Evolutionary conservation across 164 flowering plant genomes (phyloP).

Genomic region (Protea cynaroides): DNA sequence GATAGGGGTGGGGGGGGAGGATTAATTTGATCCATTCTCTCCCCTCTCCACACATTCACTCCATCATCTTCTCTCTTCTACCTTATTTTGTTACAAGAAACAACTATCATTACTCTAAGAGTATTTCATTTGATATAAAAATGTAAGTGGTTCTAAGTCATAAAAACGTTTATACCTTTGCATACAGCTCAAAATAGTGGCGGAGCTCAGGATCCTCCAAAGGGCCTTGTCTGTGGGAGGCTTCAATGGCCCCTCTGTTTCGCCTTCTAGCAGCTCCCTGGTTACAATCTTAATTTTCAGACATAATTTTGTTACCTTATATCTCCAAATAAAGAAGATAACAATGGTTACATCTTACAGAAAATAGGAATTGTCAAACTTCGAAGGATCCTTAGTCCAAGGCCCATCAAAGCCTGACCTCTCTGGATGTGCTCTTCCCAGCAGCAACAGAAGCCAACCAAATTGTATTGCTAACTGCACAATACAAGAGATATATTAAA

Average conservation of each 20-base stretch:
- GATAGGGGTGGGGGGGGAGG: no score
- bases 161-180: constrained; percentile 43
- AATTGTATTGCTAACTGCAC: neutral
- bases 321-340: no score
- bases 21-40: no score
- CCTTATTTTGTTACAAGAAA: no score
- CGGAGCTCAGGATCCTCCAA: constrained; percentile 63
- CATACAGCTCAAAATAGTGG: constrained; percentile 57
- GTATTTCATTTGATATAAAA: neutral
- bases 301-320: no score
- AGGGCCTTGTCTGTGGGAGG: constrained; percentile 75
- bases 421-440: constrained; percentile 87
- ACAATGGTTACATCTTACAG: constrained; percentile 38
- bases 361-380: constrained; percentile 89
- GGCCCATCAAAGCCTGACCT: constrained; percentile 92
- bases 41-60: no score
- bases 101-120: neutral
- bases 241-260: constrained; percentile 47
- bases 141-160: neutral
- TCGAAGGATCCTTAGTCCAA: constrained; percentile 80
- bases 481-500: no score
- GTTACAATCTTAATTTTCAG: neutral
- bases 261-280: constrained; percentile 57
- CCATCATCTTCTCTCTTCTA: no score
- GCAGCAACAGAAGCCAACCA: constrained; percentile 6